These are phyloP conservation scores for Funneliformis geosporum DNA, from an alignment of 192 early-diverging fungal species.

Conservation along the genomic window DNA sequence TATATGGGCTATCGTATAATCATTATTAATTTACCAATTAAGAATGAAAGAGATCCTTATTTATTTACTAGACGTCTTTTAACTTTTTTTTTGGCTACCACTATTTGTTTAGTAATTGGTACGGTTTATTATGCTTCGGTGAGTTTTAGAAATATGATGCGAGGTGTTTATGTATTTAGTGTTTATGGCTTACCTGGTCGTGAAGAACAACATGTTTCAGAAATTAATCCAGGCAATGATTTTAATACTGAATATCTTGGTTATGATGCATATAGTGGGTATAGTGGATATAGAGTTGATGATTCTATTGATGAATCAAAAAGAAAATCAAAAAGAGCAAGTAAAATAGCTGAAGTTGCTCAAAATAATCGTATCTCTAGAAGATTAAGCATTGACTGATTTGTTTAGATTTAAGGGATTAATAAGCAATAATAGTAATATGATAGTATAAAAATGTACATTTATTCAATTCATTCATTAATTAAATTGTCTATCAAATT, in stretches of 20 bases:
- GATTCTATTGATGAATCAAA: not conserved
- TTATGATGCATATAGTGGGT: not conserved
- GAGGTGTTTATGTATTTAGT: not conserved
- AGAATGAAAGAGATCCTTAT: not conserved
- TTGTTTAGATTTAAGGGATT: too few relatives aligned
- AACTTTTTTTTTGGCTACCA: not conserved
- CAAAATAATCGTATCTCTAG: not conserved
- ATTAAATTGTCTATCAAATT: too few relatives aligned
- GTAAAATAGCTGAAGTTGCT: not conserved
- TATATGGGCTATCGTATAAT: not conserved
- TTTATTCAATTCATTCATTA: too few relatives aligned
- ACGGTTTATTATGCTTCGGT: not conserved
- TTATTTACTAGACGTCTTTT: constrained; percentile 5
- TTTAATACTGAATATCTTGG: not conserved
- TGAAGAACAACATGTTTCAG: not conserved
- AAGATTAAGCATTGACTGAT: not conserved
- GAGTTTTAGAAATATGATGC: constrained; percentile 9
- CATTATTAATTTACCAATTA: not conserved
- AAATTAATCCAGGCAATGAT: not conserved
- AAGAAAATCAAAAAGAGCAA: not conserved
- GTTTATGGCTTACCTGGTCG: not conserved
- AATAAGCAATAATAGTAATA: too few relatives aligned
- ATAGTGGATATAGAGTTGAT: too few relatives aligned
- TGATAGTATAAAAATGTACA: too few relatives aligned
- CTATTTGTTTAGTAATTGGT: not conserved